Evolutionary conservation across 2,329 filamentous ascomycete species (phyloP).

Genomic region (Cadophora sp.): DNA sequence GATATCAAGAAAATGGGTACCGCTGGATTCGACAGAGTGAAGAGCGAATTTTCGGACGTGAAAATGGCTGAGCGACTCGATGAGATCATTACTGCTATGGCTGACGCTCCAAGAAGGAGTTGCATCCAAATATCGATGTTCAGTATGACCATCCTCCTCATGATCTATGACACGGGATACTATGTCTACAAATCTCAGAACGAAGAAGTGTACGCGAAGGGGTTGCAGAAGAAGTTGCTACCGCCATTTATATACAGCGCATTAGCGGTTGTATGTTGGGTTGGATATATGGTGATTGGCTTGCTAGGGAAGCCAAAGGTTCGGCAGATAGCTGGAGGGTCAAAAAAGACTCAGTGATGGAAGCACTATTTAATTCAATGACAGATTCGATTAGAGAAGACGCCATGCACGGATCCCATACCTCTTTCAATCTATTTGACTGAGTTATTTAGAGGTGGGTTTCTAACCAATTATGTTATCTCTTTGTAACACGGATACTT

Average conservation of each 20-base stretch:
- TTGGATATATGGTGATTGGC: slow-evolving; percentile 10
- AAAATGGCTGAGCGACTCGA: slow-evolving; percentile 85
- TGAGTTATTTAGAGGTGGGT: too few relatives aligned
- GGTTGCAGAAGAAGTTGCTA: slow-evolving; percentile 26
- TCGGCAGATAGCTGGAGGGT: neutral
- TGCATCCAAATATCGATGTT: slow-evolving; percentile 33
- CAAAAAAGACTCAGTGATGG: slow-evolving; percentile 7
- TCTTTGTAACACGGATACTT: neutral
- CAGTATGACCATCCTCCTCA: slow-evolving; percentile 31
- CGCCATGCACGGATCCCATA: neutral
- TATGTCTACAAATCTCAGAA: slow-evolving; percentile 23
- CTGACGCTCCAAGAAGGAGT: slow-evolving; percentile 32
- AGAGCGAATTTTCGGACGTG: slow-evolving; percentile 74
- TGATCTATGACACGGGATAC: slow-evolving; percentile 33
- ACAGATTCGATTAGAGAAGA: neutral
- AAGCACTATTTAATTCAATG: neutral
- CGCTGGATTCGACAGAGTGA: slow-evolving; percentile 72
- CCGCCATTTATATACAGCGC: slow-evolving; percentile 36
- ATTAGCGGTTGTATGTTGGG: slow-evolving; percentile 35
- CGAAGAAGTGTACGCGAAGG: slow-evolving; percentile 23
- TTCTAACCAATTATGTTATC: neutral
- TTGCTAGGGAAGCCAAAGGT: slow-evolving; percentile 13
- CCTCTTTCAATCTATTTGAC: neutral
- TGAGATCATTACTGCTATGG: slow-evolving; percentile 64
- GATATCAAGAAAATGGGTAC: slow-evolving; percentile 70